Evolutionary conservation across 1,139 yeast species (phyloP).

Genomic region (Nakaseomyces glabratus): DNA sequence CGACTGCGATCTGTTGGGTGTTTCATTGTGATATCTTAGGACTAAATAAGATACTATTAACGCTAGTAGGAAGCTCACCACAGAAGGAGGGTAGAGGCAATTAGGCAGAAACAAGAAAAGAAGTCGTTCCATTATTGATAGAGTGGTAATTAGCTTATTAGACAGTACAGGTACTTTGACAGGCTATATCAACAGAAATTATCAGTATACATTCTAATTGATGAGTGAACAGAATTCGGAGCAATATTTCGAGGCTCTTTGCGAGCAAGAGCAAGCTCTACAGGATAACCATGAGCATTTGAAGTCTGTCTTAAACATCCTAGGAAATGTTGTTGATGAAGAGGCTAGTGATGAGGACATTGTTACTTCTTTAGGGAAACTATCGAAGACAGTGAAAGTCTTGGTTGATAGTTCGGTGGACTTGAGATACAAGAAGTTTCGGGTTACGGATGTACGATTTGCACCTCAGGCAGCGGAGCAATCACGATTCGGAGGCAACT

Average conservation of each 20-base stretch:
- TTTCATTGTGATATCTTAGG: no score
- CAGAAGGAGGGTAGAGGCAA: no score
- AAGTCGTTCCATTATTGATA: no score
- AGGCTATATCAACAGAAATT: no score
- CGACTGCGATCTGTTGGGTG: no score
- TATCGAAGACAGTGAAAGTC: constrained; percentile 11
- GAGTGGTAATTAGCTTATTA: no score
- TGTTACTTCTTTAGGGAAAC: constrained; percentile 10
- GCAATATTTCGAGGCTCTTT: constrained; percentile 22
- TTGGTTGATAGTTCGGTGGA: constrained; percentile 15
- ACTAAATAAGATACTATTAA: no score
- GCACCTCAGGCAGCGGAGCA: constrained; percentile 6
- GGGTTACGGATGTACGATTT: no score
- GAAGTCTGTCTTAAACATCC: constrained; percentile 11
- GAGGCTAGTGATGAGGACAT: constrained; percentile 14
- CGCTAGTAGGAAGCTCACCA: no score
- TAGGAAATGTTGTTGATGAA: constrained; percentile 15
- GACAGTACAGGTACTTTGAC: no score
- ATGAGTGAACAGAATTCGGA: constrained; percentile 8
- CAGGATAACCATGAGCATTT: constrained; percentile 17
- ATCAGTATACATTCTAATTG: not conserved
- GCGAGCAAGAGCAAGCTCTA: constrained; percentile 24
- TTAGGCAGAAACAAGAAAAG: no score
- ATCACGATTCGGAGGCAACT: constrained; percentile 8
- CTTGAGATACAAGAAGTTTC: constrained; percentile 10